Conservation (phyloP, 768 basidiomycete species). For the Tricholomella constricta region DNA sequence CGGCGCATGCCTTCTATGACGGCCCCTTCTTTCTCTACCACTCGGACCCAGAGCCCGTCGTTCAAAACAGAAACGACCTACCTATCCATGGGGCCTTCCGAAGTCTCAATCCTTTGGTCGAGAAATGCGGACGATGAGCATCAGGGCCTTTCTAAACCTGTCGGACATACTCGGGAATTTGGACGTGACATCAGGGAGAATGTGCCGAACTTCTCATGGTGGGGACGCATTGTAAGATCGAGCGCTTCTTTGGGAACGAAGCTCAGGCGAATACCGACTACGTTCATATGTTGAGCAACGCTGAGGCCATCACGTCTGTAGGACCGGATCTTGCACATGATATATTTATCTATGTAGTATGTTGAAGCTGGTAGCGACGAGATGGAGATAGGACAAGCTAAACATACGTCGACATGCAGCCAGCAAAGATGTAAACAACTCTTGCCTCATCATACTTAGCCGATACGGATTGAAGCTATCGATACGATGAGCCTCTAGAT, state of each 20-base stretch:
- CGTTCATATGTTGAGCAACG: slow-evolving; percentile 13
- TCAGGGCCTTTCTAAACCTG: slow-evolving; percentile 21
- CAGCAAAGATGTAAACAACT: slow-evolving; percentile 18
- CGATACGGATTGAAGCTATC: neutral
- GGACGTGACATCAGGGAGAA: neutral
- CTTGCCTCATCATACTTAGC: slow-evolving; percentile 16
- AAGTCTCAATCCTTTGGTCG: slow-evolving; percentile 32
- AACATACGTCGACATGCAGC: too few relatives aligned
- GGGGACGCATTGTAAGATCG: slow-evolving; percentile 21
- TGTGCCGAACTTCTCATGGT: slow-evolving; percentile 13
- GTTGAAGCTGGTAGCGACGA: too few relatives aligned
- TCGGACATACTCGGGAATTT: slow-evolving; percentile 1
- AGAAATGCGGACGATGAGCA: slow-evolving; percentile 20
- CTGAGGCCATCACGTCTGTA: neutral
- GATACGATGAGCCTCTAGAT: slow-evolving; percentile 38
- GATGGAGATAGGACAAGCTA: too few relatives aligned
- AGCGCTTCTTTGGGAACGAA: slow-evolving; percentile 19
- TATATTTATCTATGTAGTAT: neutral
- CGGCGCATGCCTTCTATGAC: slow-evolving; percentile 9
- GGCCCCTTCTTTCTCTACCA: slow-evolving; percentile 18
- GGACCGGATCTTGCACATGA: neutral
- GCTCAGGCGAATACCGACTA: slow-evolving; percentile 19
- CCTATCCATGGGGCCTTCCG: slow-evolving; percentile 31
- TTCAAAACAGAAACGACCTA: slow-evolving; percentile 39
- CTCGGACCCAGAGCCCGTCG: slow-evolving; percentile 31